Evolutionary conservation across 495 filamentous ascomycete genomes (phyloP), one percentile per base, ranked within the genome.

Genomic region (Daldinia bambusicola): DNA sequence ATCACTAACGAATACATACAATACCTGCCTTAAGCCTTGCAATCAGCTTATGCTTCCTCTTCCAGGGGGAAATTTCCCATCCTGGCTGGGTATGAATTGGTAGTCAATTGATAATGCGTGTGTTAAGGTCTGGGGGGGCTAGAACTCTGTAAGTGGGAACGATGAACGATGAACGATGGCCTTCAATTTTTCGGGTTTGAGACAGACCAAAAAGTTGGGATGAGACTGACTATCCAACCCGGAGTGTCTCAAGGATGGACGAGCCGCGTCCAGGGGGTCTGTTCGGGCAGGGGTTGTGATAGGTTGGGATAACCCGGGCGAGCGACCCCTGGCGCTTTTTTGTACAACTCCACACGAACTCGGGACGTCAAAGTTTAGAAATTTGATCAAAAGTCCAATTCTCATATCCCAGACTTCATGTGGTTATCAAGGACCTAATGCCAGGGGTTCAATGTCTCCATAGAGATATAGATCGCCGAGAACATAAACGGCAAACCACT

Each of bases 141-240:
- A 50, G 26, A 26, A 26, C 26, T 26, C 1, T 26, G 26, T 26
- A 1, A 55, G 70, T 73, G 66, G 66, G 45, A 38, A 63, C 43
- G 55, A 68, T 70, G 69, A n/a, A n/a, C n/a, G n/a, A n/a, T n/a
- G 45, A 38, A 63, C 43, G 55, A 68, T 70, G 69, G 60, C 60
- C 55, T 55, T 61, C 64, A 66, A 45, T 66, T 57, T 66, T 57
- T 67, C 58, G 18, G 59, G 65, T 63, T 67, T 62, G 69, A 75
- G 74, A 72, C 60, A 16, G 63, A 66, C 5, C 32, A 72, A 72
- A 45, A 72, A 72, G 69, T 71, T 63, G 63, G 66, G 75, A 77
- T 75, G 75, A 77, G 75, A 77, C 75, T 48, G 72, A 64, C 68
- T 66, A 77, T 77, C 75, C 67, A 55, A 75, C 72, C 56, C 61